phyloP scores from a whole-genome alignment of 768 basidiomycete genomes.

The Lactarius sp. region DNA sequence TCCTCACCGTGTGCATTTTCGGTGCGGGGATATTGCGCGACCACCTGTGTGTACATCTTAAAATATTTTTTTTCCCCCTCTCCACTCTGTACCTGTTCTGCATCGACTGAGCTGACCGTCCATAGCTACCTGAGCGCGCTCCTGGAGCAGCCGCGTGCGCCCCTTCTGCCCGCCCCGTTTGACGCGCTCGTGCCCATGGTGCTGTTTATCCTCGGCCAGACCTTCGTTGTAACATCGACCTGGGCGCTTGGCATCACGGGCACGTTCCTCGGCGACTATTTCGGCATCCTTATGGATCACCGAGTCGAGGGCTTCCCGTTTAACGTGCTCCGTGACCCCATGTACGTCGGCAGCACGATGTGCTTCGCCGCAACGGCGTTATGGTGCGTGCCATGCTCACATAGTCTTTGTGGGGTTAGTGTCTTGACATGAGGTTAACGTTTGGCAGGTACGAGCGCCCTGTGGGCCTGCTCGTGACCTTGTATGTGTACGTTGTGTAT shows the following conservation, averaged over 20 bases:
- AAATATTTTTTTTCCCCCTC: conserved; percentile 1
- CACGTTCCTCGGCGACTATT: conserved; percentile 84
- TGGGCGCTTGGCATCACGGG: conserved; percentile 91
- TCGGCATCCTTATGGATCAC: conserved; percentile 81
- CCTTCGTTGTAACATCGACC: conserved; percentile 84
- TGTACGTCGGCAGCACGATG: conserved; percentile 95
- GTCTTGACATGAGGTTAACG: not conserved
- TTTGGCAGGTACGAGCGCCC: conserved; percentile 73
- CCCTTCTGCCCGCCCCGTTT: conserved; percentile 62
- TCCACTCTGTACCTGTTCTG: not conserved
- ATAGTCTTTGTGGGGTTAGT: not conserved
- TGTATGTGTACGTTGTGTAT: conserved; percentile 83
- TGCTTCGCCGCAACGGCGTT: conserved; percentile 83
- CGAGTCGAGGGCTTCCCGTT: conserved; percentile 97
- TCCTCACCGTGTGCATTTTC: conserved; percentile 81
- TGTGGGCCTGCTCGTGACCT: conserved; percentile 72
- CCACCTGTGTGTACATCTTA: conserved; percentile 54
- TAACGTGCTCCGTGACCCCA: conserved; percentile 87
- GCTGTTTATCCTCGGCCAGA: conserved; percentile 69
- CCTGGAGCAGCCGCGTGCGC: conserved; percentile 62
- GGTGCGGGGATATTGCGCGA: conserved; percentile 82
- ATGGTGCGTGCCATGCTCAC: conserved; percentile 50
- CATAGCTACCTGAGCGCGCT: conserved; percentile 72
- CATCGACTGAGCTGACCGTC: not conserved
- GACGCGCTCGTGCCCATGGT: conserved; percentile 53